Evolutionary conservation across 129 eudicot genomes (phyloP), one percentile per base, ranked within the genome.

Genomic region (Lactuca sativa): DNA sequence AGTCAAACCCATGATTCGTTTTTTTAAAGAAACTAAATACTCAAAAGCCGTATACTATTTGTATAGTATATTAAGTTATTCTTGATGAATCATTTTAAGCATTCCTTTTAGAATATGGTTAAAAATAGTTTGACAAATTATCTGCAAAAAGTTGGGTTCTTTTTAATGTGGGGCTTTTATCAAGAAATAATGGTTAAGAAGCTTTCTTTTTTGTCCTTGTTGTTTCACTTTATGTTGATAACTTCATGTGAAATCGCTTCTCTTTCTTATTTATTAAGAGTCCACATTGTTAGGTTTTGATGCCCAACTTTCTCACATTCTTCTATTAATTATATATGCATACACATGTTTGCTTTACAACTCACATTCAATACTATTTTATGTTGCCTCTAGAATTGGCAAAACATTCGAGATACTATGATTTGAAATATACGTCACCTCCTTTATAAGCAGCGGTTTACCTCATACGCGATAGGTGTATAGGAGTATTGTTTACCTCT

Each of bases 211-310:
- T 69, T 61, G 80, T 69, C 81, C 70, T 61, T 60, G 75, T 67
- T 67, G 74, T 69, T 62, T 70, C 81, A 43, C 81, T 77, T 77
- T 77, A 62, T 77, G 71, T 69, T 54, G 77, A 72, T 72, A 21
- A 21, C 62, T 72, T 62, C 70, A 72, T 37, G 40, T 62, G 70
- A 7, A 62, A 36, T 66, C 64, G 32, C 69, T 77, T 66, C 17
- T 56, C 48, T 60, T 75, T 58, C 68, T 76, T 74, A 64, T 74
- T 64, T 38, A 30, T 55, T 64, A 74, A 52, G 75, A 76, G 51
- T 76, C 80, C 37, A 68, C 34, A 60, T 49, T 51, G 64, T 76
- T 69, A 69, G 69, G 81, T 61, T 54, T 76, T 60, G 44, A 77
- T 69, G 32, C 69, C 76, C 64, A 62, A 41, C 63, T 70, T 65